Evolutionary conservation across 805 yeast species (phyloP).

Genomic region (Kluyveromyces siamensis): DNA sequence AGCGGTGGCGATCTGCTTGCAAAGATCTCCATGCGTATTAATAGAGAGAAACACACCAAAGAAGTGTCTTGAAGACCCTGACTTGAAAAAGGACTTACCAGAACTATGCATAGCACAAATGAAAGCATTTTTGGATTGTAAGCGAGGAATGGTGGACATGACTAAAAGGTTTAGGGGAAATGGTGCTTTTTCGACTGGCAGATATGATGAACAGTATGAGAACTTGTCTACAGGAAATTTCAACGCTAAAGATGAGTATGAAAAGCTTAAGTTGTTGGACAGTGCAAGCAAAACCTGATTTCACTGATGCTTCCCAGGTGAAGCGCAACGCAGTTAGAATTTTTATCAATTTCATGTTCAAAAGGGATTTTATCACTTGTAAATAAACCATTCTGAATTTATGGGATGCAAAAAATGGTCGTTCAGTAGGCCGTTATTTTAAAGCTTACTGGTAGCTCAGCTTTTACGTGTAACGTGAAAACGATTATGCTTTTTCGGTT

Average conservation of each 20-base stretch:
- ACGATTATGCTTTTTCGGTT: too few species aligned
- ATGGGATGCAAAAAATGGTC: not conserved
- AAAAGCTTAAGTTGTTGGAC: conserved; percentile 56
- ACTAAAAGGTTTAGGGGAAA: conserved; percentile 86
- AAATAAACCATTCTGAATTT: not conserved
- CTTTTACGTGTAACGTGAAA: too few species aligned
- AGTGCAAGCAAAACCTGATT: conserved; percentile 34
- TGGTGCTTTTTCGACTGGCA: conserved; percentile 88
- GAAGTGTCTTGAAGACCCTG: conserved; percentile 76
- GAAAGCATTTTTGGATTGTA: conserved; percentile 82
- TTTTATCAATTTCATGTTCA: too few species aligned
- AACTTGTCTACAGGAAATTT: conserved; percentile 74
- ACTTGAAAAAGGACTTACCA: conserved; percentile 67
- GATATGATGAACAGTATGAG: conserved; percentile 79
- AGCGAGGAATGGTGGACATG: conserved; percentile 86
- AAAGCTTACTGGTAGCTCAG: too few species aligned
- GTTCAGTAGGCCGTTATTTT: too few species aligned
- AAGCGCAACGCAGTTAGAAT: too few species aligned
- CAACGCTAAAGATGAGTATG: conserved; percentile 72
- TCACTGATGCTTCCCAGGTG: too few species aligned
- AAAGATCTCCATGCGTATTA: conserved; percentile 93
- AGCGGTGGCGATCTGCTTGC: conserved; percentile 93
- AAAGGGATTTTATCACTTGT: not conserved
- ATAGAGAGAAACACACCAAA: conserved; percentile 84
- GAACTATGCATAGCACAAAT: conserved; percentile 81